Evolutionary conservation across 2,329 filamentous ascomycete species (phyloP).

Genomic region (Colletotrichum musae): DNA sequence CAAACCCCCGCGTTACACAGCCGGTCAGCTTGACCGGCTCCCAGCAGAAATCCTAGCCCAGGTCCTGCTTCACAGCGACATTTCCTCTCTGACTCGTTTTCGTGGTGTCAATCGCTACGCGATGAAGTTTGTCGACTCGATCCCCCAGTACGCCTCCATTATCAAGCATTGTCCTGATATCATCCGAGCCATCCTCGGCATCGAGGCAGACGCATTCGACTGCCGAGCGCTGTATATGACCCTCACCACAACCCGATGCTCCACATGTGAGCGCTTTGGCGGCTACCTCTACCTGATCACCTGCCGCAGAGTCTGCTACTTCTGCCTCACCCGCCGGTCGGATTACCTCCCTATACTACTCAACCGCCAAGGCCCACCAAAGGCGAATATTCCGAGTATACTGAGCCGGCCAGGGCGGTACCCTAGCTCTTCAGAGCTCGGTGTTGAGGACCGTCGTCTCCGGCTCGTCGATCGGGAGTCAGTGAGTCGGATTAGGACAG

Average conservation of each 20-base stretch:
- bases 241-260: neutral
- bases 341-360: neutral
- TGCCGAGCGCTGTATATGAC: neutral
- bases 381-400: no score
- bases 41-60: neutral
- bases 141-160: slow-evolving; percentile 53
- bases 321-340: neutral
- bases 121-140: slow-evolving; percentile 52
- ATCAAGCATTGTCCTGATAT: slow-evolving; percentile 49
- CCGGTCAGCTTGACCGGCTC: slow-evolving; percentile 43
- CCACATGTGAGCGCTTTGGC: neutral
- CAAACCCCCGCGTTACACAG: slow-evolving; percentile 21
- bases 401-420: no score
- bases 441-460: no score
- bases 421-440: no score
- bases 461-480: no score
- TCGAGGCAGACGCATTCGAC: neutral
- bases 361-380: no score
- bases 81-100: slow-evolving; percentile 51
- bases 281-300: neutral
- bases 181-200: slow-evolving; percentile 49
- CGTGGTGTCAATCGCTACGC: slow-evolving; percentile 52
- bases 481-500: no score
- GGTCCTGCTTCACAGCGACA: neutral
- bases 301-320: neutral